These are phyloP conservation scores for Monsonia emarginata DNA, from an alignment of 441 rosid species.

Conservation along the genomic window DNA sequence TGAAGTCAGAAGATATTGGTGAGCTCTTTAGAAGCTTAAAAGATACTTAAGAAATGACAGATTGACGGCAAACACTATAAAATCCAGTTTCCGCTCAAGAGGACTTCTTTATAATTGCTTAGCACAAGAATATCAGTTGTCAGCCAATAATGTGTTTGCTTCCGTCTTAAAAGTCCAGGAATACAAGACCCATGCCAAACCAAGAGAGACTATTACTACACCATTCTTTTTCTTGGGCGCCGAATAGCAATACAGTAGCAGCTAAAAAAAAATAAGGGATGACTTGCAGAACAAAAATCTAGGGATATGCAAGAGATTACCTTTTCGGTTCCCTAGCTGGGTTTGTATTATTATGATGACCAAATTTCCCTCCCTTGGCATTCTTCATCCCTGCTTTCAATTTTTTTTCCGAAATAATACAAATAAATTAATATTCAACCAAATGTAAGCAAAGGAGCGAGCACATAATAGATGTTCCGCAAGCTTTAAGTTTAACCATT, in stretches of 20 bases:
- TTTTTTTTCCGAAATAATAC: neutral
- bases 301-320: constrained; percentile 27
- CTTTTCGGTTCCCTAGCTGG: constrained; percentile 38
- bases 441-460: neutral
- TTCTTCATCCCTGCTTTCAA: constrained; percentile 31
- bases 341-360: constrained; percentile 22
- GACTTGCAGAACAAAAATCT: neutral
- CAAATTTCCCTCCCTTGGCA: constrained; percentile 27
- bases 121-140: neutral
- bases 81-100: neutral
- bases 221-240: neutral
- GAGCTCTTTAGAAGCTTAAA: neutral
- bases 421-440: neutral
- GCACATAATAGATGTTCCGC: neutral
- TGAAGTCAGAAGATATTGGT: neutral
- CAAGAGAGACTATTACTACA: neutral
- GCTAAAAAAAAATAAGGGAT: neutral
- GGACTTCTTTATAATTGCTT: neutral
- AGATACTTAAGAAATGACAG: neutral
- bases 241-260: neutral
- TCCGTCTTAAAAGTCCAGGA: neutral
- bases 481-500: neutral
- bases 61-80: neutral
- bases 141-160: neutral
- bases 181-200: neutral